Percentiles rank a stretch among this genome's conserved stretches.
phyloP scores from a whole-genome alignment of 805 yeast genomes.

The Naumovozyma baii region DNA sequence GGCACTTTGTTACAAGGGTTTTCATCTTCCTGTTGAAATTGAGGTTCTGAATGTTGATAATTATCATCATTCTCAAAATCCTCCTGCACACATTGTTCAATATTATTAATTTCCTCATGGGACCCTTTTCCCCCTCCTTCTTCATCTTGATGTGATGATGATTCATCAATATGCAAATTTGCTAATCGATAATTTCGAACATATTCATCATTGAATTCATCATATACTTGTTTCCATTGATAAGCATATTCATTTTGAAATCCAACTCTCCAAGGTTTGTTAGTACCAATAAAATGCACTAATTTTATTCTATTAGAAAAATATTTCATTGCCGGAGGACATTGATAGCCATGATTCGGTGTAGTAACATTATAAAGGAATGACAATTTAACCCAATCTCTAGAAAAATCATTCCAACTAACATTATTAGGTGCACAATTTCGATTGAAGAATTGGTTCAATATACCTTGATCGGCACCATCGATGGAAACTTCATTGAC shows the following conservation, averaged over 20 bases:
- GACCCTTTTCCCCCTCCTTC: neutral
- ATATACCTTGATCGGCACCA: constrained; percentile 87
- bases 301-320: constrained; percentile 39
- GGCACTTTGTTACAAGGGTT: neutral
- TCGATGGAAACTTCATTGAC: constrained; percentile 43
- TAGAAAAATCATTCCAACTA: constrained; percentile 1
- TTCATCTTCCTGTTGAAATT: neutral
- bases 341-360: constrained; percentile 57
- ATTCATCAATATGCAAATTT: constrained; percentile 1
- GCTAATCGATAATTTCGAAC: constrained; percentile 1
- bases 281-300: constrained; percentile 58
- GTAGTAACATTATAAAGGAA: constrained; percentile 76
- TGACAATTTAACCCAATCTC: constrained; percentile 61
- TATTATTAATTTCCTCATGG: neutral
- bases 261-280: constrained; percentile 44
- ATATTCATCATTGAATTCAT: constrained; percentile 8
- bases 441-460: constrained; percentile 58
- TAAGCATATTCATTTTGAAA: constrained; percentile 7
- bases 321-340: constrained; percentile 55
- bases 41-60: neutral
- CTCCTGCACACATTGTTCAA: no score
- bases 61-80: neutral
- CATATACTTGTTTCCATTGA: constrained; percentile 13
- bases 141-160: neutral
- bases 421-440: constrained; percentile 9